Conservation (phyloP, 2,329 filamentous ascomycete genomes). For the Pyrenochaeta sp. region DNA sequence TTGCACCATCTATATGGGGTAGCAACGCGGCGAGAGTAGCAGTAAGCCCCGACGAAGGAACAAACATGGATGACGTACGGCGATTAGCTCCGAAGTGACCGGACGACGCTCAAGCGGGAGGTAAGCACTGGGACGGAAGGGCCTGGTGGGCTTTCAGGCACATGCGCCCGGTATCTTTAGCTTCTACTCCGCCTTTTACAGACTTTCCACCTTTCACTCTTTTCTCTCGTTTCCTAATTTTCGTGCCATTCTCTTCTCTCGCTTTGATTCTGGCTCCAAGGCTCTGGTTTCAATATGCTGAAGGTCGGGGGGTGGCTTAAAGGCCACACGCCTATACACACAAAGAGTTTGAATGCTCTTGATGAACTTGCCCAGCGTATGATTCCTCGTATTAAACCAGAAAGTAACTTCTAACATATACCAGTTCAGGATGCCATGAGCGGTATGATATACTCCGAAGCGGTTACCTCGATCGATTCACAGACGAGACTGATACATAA, state of each 20-base stretch:
- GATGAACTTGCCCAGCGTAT: conserved; percentile 65
- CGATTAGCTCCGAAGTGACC: conserved; percentile 19
- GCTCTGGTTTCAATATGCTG: conserved; percentile 30
- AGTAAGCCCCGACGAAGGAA: conserved; percentile 8
- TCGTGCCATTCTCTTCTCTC: background rate
- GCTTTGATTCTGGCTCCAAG: conserved; percentile 2
- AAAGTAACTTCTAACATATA: conserved; percentile 21
- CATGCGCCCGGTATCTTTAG: conserved; percentile 6
- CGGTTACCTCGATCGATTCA: background rate
- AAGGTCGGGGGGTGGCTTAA: conserved; percentile 51
- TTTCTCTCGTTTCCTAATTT: background rate
- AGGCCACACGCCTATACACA: conserved; percentile 49
- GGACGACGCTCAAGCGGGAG: conserved; percentile 22
- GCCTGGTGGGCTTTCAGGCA: conserved; percentile 2
- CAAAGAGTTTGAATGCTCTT: conserved; percentile 64
- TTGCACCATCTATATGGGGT: background rate
- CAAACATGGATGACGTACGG: conserved; percentile 21
- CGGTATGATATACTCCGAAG: conserved; percentile 38
- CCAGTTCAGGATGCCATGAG: conserved; percentile 58
- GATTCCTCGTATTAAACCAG: background rate
- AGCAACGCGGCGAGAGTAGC: background rate
- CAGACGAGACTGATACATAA: conserved; percentile 33
- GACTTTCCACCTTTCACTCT: too few relatives aligned
- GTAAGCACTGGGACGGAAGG: background rate
- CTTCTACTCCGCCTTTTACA: conserved; percentile 5